phyloP scores from a whole-genome alignment of 73 alveolate genomes.

The Stentor coeruleus region DNA sequence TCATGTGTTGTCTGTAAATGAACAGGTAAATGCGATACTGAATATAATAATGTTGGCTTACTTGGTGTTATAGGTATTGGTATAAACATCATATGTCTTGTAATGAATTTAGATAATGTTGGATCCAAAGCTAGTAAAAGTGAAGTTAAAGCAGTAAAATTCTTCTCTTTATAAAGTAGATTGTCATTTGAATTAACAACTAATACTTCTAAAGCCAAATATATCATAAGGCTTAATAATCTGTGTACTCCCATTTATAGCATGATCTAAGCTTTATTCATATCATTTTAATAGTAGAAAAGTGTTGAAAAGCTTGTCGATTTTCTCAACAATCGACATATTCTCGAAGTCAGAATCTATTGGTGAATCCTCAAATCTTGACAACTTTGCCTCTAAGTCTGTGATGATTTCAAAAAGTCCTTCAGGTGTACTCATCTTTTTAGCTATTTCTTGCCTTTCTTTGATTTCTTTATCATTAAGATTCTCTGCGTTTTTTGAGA shows the following conservation, averaged over 20 bases:
- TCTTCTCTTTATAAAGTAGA: not conserved
- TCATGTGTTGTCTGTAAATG: not conserved
- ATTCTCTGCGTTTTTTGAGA: no score
- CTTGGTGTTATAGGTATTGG: not conserved
- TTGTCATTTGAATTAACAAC: not conserved
- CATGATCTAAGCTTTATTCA: no score
- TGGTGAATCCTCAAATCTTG: not conserved
- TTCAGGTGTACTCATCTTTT: not conserved
- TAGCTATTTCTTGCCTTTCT: not conserved
- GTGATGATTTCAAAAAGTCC: slow-evolving; percentile 10
- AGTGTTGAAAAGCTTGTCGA: not conserved
- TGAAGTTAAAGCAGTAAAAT: not conserved
- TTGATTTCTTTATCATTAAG: not conserved
- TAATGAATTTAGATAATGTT: not conserved
- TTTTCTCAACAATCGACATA: not conserved
- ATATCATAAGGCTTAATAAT: not conserved
- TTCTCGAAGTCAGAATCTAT: not conserved
- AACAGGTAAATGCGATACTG: not conserved
- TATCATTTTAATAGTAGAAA: no score
- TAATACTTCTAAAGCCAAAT: not conserved
- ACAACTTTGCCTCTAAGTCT: not conserved
- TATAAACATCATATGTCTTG: not conserved
- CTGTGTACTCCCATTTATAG: not conserved
- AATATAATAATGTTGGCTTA: not conserved
- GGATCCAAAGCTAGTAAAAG: not conserved